phyloP scores from a whole-genome alignment of 2,329 filamentous ascomycete species.

The Colletotrichum ledebouriae region DNA sequence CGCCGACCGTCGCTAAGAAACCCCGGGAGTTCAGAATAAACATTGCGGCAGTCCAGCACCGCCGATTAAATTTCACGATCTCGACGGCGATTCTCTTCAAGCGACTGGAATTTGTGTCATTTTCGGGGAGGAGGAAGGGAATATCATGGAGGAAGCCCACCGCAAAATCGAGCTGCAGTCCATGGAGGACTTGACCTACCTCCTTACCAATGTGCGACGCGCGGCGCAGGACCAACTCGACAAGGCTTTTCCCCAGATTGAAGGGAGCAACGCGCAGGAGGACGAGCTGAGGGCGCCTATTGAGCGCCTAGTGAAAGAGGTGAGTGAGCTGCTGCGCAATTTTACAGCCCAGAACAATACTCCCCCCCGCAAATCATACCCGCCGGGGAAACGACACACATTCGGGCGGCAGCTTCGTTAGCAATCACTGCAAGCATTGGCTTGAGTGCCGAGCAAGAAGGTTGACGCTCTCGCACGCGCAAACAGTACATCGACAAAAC shows the following conservation, averaged over 20 bases:
- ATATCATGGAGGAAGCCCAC: constrained; percentile 61
- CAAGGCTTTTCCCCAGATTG: constrained; percentile 75
- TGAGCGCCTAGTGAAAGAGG: constrained; percentile 71
- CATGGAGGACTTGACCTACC: constrained; percentile 78
- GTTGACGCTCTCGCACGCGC: background rate
- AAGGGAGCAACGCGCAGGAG: constrained; percentile 54
- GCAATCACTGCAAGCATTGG: no score
- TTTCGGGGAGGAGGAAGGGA: no score
- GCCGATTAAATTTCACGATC: no score
- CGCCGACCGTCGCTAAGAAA: background rate
- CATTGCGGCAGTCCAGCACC: constrained; percentile 44
- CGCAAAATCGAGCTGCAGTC: constrained; percentile 85
- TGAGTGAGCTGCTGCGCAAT: constrained; percentile 48
- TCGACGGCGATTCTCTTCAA: no score
- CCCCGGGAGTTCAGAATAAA: constrained; percentile 22
- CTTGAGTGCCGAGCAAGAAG: no score
- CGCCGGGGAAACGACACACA: background rate
- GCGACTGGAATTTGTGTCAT: no score
- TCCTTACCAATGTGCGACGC: constrained; percentile 77
- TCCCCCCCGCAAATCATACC: background rate
- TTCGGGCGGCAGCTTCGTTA: no score
- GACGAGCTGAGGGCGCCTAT: constrained; percentile 72
- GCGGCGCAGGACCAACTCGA: constrained; percentile 77
- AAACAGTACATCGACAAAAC: constrained; percentile 72
- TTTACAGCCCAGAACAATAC: background rate